phyloP scores from a whole-genome alignment of 1,284 basidiomycete species.

The Leccinum griseonigrum region DNA sequence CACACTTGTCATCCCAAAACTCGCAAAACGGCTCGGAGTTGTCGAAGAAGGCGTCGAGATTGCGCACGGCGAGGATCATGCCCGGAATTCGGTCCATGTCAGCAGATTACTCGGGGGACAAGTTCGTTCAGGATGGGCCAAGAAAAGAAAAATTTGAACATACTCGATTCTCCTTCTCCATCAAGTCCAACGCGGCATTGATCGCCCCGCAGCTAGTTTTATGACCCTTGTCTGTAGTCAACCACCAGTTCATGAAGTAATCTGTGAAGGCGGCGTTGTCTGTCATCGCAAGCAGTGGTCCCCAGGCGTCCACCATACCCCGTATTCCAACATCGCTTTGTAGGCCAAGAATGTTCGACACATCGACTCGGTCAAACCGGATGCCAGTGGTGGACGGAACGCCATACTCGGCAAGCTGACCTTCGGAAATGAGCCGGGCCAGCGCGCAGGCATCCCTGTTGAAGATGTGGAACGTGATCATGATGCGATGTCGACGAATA shows the following conservation, averaged over 20 bases:
- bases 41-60: slow-evolving; percentile 24
- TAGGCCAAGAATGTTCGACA: slow-evolving; percentile 43
- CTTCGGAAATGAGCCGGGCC: slow-evolving; percentile 18
- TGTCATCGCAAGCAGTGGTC: slow-evolving; percentile 32
- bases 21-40: slow-evolving; percentile 26
- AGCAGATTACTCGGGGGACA: slow-evolving; percentile 10
- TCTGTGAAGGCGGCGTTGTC: slow-evolving; percentile 35
- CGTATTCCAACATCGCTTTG: slow-evolving; percentile 37
- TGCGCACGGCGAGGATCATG: neutral
- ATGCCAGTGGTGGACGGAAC: neutral
- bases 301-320: slow-evolving; percentile 35
- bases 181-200: slow-evolving; percentile 2
- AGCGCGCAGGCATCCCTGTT: slow-evolving; percentile 29
- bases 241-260: slow-evolving; percentile 46
- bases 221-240: slow-evolving; percentile 13
- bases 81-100: slow-evolving; percentile 1
- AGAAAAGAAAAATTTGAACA: neutral
- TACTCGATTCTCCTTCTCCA: slow-evolving; percentile 20
- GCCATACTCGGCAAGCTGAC: too few relatives aligned
- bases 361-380: slow-evolving; percentile 44
- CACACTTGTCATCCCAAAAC: slow-evolving; percentile 23
- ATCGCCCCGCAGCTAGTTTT: slow-evolving; percentile 2
- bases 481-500: slow-evolving; percentile 28
- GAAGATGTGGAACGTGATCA: slow-evolving; percentile 29
- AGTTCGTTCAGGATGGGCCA: neutral